These are phyloP conservation scores for Russula foetens DNA, from an alignment of 768 basidiomycete genomes.

Conservation along the genomic window DNA sequence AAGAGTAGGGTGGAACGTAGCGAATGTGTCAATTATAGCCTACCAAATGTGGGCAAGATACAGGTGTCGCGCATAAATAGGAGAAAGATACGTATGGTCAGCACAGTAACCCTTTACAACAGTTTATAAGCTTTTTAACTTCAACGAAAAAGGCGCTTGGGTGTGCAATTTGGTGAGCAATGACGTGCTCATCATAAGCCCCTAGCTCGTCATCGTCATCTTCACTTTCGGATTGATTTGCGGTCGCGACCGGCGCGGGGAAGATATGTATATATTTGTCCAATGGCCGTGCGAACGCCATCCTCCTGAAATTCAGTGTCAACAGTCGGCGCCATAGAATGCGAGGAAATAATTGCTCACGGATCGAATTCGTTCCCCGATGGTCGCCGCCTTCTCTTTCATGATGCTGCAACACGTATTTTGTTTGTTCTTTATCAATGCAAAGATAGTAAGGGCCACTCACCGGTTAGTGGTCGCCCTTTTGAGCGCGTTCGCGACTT, in stretches of 20 bases:
- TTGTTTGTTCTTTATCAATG: not conserved
- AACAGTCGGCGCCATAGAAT: too few species aligned
- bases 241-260: constrained; percentile 29
- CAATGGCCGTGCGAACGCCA: constrained; percentile 50
- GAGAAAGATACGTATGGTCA: not conserved
- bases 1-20: not conserved
- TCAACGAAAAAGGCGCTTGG: not conserved
- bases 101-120: not conserved
- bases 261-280: constrained; percentile 48
- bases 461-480: constrained; percentile 47
- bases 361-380: constrained; percentile 38
- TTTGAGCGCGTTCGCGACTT: constrained; percentile 46
- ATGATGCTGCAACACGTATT: constrained; percentile 33
- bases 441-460: constrained; percentile 19
- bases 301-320: constrained; percentile 35
- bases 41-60: not conserved
- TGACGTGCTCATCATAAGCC: not conserved
- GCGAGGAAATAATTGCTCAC: constrained; percentile 22
- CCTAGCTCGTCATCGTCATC: not conserved
- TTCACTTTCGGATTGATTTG: constrained; percentile 8
- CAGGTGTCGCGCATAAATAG: not conserved
- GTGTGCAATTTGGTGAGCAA: not conserved
- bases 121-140: not conserved
- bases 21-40: not conserved
- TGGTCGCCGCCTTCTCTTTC: constrained; percentile 49